Evolutionary conservation across 2,329 filamentous ascomycete species (phyloP), one percentile per base, ranked within the genome.

Genomic region (Passalora sequoiae): DNA sequence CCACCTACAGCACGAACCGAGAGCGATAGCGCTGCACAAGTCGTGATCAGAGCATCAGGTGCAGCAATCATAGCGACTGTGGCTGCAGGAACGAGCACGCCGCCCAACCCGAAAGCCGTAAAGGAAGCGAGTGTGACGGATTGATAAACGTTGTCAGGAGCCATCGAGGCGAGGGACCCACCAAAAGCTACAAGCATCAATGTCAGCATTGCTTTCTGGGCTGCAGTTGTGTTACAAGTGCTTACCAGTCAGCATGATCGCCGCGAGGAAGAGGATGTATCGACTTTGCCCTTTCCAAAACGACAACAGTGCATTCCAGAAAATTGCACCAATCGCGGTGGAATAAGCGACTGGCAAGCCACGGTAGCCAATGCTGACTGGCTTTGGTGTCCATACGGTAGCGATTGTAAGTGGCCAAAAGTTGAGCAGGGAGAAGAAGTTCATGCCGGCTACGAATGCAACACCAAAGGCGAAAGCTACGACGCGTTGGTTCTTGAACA

Each of bases 321-420:
- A 68, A 43, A 74, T 73, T 16, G 80, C 79, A 7, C 65, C 63
- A 3, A 13, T 80, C 16, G 83, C 68, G 49, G 83, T 80, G 13
- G 74, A 72, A 43, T 83, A 76, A 2, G 76, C 80, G 47, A 83
- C 72, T 1, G 81, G 79, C 3, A 85, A 60, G 33, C 77, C 77
- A 43, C 80, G 74, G 42, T 84, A 63, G 8, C 81, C 81, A 39
- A 84, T 74, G 16, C 70, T 72, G 10, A 81, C 61, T 0, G 80
- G 79, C 44, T 82, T 75, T 49, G 83, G 76, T 25, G 75, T 76
- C 56, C 81, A 83, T 2, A 82, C 73, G 46, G 79, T 81, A 62
- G 76, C 78, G 2, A 77, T 74, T 58, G 82, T 74, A 0, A 76
- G 77, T 9, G 76, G 77, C 78, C 78, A 82, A 56, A 82, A 78